Evolutionary conservation across 306 rosid genomes (phyloP).

Genomic region (Hylodesmum podocarpum): DNA sequence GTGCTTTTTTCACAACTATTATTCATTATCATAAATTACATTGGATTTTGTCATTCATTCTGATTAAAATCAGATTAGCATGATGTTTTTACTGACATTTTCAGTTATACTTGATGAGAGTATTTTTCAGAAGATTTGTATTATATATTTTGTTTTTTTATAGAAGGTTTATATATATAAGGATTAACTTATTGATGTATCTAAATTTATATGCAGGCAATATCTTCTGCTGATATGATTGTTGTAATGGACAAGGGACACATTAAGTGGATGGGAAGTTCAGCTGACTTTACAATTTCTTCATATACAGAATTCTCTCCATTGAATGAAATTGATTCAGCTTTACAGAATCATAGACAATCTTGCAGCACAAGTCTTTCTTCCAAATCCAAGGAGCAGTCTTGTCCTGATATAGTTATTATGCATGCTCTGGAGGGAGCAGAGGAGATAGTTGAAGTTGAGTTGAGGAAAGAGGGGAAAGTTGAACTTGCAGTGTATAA

Average conservation of each 20-base stretch:
- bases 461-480: conserved; percentile 83
- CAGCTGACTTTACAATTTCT: conserved; percentile 52
- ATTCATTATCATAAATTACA: conserved; percentile 16
- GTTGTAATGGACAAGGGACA: conserved; percentile 80
- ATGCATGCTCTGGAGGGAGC: conserved; percentile 35
- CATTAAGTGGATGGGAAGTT: conserved; percentile 77
- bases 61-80: neutral
- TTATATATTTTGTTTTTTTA: neutral
- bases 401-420: conserved; percentile 38
- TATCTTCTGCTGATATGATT: conserved; percentile 77
- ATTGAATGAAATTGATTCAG: conserved; percentile 71
- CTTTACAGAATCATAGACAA: conserved; percentile 39
- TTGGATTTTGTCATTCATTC: conserved; percentile 8
- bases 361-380: conserved; percentile 38
- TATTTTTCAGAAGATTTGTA: neutral
- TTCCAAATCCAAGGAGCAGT: conserved; percentile 32
- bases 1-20: conserved; percentile 1
- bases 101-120: neutral
- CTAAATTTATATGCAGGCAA: conserved; percentile 56
- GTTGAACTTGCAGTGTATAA: conserved; percentile 79
- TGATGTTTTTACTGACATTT: neutral
- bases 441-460: conserved; percentile 66
- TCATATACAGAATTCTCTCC: conserved; percentile 62
- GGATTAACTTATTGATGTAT: conserved; percentile 18
- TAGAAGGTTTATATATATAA: neutral